Evolutionary conservation across 2,329 filamentous ascomycete genomes (phyloP).

Genomic region (Colletotrichum lini): DNA sequence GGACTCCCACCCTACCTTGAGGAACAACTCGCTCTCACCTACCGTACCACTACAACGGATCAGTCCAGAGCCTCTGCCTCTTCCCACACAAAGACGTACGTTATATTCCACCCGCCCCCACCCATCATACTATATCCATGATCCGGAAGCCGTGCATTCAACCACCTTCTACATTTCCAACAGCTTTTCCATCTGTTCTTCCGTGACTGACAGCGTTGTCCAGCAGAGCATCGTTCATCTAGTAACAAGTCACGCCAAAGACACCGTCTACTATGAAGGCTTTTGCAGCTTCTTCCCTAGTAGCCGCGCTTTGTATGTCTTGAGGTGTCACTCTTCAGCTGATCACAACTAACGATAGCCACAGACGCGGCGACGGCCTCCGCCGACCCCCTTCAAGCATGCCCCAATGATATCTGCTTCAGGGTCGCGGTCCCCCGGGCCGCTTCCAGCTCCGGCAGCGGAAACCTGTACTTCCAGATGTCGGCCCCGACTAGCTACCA

Average conservation of each 20-base stretch:
- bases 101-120: neutral
- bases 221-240: neutral
- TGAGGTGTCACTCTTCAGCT: neutral
- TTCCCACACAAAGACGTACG: slow-evolving; percentile 25
- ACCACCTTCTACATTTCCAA: neutral
- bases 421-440: slow-evolving; percentile 67
- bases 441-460: slow-evolving; percentile 62
- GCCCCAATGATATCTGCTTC: slow-evolving; percentile 66
- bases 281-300: slow-evolving; percentile 30
- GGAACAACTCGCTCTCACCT: neutral
- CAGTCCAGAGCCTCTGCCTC: slow-evolving; percentile 23
- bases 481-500: slow-evolving; percentile 65
- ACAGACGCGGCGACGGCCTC: slow-evolving; percentile 48
- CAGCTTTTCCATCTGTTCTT: neutral
- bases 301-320: slow-evolving; percentile 36
- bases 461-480: slow-evolving; percentile 74
- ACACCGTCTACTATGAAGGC: slow-evolving; percentile 34
- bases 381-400: slow-evolving; percentile 53
- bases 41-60: slow-evolving; percentile 10
- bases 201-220: neutral
- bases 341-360: slow-evolving; percentile 6
- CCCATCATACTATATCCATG: too few relatives aligned
- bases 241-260: neutral
- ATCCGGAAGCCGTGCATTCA: neutral
- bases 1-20: slow-evolving; percentile 14